Evolutionary conservation across 2,329 filamentous ascomycete genomes (phyloP).

Genomic region (Diplodia intermedia): DNA sequence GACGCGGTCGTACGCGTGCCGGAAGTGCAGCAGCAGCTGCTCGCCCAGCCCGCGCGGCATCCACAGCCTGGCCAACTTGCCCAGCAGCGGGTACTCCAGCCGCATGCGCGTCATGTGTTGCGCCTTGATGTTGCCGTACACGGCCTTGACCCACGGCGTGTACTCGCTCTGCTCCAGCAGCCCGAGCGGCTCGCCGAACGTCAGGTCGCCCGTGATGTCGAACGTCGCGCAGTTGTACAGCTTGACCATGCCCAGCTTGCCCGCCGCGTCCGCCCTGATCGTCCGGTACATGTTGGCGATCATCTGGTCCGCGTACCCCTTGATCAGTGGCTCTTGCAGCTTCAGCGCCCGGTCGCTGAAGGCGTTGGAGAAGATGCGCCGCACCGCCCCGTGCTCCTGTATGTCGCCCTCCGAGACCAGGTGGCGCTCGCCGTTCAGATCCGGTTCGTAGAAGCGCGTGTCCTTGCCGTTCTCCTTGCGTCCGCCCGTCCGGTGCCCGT

Average conservation of each 20-base stretch:
- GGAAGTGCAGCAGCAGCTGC: conserved; percentile 2
- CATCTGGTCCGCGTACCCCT: conserved; percentile 44
- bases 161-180: conserved; percentile 43
- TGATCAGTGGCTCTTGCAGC: conserved; percentile 43
- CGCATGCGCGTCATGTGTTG: not conserved
- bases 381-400: conserved; percentile 36
- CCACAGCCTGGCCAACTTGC: not conserved
- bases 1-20: conserved; percentile 33
- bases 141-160: conserved; percentile 43
- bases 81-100: conserved; percentile 12
- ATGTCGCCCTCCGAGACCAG: conserved; percentile 34
- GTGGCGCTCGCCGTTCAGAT: not conserved
- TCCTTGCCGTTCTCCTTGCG: conserved; percentile 16
- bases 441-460: conserved; percentile 16
- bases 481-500: conserved; percentile 32
- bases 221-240: conserved; percentile 40
- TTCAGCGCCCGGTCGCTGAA: conserved; percentile 44
- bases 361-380: conserved; percentile 38
- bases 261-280: conserved; percentile 40
- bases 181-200: conserved; percentile 43
- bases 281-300: conserved; percentile 33
- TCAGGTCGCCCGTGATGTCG: conserved; percentile 45
- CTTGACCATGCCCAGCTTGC: conserved; percentile 16
- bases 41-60: not conserved
- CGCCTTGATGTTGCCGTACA: conserved; percentile 40